Evolutionary conservation across 2,329 filamentous ascomycete genomes (phyloP), one percentile per base, ranked within the genome.

Genomic region (Balansia obtecta): DNA sequence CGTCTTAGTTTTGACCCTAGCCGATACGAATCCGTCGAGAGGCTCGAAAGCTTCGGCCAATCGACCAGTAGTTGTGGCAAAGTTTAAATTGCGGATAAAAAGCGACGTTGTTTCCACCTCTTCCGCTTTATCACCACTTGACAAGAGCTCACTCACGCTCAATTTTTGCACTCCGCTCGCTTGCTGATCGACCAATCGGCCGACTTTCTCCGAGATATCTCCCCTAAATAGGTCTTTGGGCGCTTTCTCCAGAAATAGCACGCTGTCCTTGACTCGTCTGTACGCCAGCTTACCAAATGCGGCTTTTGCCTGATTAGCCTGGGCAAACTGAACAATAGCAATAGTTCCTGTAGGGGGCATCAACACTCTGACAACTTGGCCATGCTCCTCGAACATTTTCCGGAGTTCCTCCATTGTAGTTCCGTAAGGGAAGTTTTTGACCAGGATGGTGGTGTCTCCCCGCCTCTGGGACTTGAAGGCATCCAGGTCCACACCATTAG

Each of bases 271-370:
- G 63, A 98, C 77, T 60, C 90, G 88, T 52, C 88, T 83, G 68
- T 97, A 97, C 1, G 91, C 88, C 51, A 97, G 73, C 56, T 83
- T 82, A 55, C 80, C 80, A 69, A 96, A 95, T 2, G 93, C 93
- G 52, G 83, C 75, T 63, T 88, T 86, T 48, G 87, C 89, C 63
- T 95, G 82, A 33, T 83, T 81, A 8, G 86, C 74, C 58, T 90
- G 83, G 3, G 80, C 76, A 63, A 91, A 96, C 63, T 96, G 88
- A 22, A 95, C 83, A 64, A 98, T 91, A 30, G 93, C 93, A 61
- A 95, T 95, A 49, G 90, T 95, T 30, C 89, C 90, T 53, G 85
- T 85, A 1, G 93, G 89, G 12, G 93, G 93, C 83, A 98, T 94
- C 54, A 98, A 72, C 48, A 97, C 82, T 60, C 82, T 82, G 55